A percentile compares a stretch with the other conserved stretches of the same genome.
Conservation (phyloP, 768 basidiomycete genomes). For the Boletellus ananiceps region DNA sequence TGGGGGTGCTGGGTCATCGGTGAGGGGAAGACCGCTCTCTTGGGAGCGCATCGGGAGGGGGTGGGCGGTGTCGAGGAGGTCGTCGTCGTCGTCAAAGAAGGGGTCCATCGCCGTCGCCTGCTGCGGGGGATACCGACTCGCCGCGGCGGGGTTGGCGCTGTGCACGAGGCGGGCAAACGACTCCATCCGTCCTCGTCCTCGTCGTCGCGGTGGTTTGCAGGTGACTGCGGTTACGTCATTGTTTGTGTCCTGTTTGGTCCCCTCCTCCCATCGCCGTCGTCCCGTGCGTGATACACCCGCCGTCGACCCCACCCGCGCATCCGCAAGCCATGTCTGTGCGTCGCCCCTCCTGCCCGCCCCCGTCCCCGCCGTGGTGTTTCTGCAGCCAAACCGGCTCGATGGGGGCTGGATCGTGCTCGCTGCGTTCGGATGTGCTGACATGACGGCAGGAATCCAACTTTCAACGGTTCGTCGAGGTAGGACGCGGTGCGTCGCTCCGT, state of each 20-base stretch:
- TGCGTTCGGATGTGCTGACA: constrained; percentile 16
- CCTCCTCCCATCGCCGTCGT: not conserved
- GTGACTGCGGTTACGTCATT: constrained; percentile 8
- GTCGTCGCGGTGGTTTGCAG: not conserved
- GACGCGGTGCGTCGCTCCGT: constrained; percentile 56
- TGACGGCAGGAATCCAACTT: constrained; percentile 72
- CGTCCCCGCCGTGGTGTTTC: not conserved
- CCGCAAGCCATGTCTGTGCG: constrained; percentile 22
- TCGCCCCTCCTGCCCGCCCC: not conserved
- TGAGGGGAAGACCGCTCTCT: constrained; percentile 53
- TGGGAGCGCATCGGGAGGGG: constrained; percentile 37
- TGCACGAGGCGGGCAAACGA: constrained; percentile 28
- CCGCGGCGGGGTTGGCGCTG: constrained; percentile 24
- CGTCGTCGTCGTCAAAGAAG: constrained; percentile 76
- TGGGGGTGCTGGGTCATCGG: constrained; percentile 54
- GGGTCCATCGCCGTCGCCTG: constrained; percentile 50
- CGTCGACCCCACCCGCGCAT: not conserved
- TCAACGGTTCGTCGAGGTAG: constrained; percentile 97
- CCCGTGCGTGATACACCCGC: not conserved
- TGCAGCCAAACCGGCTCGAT: not conserved
- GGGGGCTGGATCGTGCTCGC: constrained; percentile 12
- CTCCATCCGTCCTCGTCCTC: no score
- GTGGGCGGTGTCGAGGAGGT: constrained; percentile 24
- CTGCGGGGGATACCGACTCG: constrained; percentile 53
- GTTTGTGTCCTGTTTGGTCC: constrained; percentile 13